These are phyloP conservation scores for Chrysochromulina parva DNA, from an alignment of 78 protist species.

Conservation along the genomic window DNA sequence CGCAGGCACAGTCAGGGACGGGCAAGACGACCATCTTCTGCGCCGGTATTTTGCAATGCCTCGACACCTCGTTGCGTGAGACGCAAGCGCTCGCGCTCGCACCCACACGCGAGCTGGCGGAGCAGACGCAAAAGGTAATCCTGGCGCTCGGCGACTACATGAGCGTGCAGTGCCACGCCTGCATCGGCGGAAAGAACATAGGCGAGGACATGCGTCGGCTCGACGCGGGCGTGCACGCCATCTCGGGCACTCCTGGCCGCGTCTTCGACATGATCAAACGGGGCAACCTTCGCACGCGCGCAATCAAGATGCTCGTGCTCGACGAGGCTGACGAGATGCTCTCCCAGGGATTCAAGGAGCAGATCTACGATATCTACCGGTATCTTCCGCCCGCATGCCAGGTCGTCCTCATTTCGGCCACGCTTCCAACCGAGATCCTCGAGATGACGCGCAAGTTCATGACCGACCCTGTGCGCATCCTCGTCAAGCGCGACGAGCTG, in stretches of 20 bases:
- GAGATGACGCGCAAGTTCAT: constrained; percentile 91
- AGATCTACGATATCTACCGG: constrained; percentile 64
- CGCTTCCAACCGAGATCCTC: constrained; percentile 73
- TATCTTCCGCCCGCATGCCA: constrained; percentile 64
- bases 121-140: constrained; percentile 88
- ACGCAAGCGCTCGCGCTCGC: constrained; percentile 92
- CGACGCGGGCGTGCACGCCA: constrained; percentile 85
- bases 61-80: constrained; percentile 46
- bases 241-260: constrained; percentile 98
- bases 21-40: constrained; percentile 76
- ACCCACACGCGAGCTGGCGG: constrained; percentile 98
- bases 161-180: constrained; percentile 50
- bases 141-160: constrained; percentile 66
- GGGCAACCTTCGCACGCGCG: constrained; percentile 60
- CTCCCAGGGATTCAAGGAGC: constrained; percentile 76
- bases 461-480: constrained; percentile 85
- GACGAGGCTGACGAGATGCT: constrained; percentile 99
- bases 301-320: constrained; percentile 89
- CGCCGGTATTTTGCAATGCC: constrained; percentile 54
- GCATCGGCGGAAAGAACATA: constrained; percentile 71
- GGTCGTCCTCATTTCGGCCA: constrained; percentile 69
- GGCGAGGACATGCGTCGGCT: constrained; percentile 70
- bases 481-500: constrained; percentile 98
- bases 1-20: constrained; percentile 78
- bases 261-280: constrained; percentile 71